Conservation (phyloP, 2,329 filamentous ascomycete species). For the Clonostachys rhizophaga region DNA sequence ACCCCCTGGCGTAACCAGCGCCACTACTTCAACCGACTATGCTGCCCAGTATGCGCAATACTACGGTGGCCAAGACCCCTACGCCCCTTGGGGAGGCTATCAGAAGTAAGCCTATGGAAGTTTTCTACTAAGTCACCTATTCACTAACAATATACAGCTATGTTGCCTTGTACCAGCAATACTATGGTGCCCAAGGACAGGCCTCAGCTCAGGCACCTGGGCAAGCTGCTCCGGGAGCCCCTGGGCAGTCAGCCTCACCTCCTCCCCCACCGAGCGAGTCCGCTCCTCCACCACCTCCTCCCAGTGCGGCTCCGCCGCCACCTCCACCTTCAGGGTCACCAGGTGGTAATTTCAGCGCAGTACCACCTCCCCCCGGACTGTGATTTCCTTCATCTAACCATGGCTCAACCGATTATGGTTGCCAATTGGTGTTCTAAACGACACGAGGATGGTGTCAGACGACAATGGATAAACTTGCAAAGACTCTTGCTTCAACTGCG, state of each 20-base stretch:
- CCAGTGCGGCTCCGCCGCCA: conserved; percentile 44
- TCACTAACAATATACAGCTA: conserved; percentile 36
- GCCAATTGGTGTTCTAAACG: background rate
- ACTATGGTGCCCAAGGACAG: conserved; percentile 42
- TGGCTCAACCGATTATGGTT: background rate
- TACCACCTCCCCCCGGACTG: conserved; percentile 56
- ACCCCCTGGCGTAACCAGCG: conserved; percentile 17
- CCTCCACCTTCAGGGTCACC: conserved; percentile 37
- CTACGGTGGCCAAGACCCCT: conserved; percentile 72
- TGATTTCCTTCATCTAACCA: conserved; percentile 12
- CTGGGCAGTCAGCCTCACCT: conserved; percentile 42
- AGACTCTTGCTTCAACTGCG: no score
- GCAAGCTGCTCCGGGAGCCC: conserved; percentile 11
- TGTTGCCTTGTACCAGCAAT: conserved; percentile 70
- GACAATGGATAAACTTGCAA: background rate
- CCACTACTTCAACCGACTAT: conserved; percentile 51
- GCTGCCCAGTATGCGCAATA: conserved; percentile 81
- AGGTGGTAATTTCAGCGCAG: conserved; percentile 41
- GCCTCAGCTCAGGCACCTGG: conserved; percentile 11
- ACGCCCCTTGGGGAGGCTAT: conserved; percentile 88
- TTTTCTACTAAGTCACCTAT: background rate
- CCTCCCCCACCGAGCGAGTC: conserved; percentile 55
- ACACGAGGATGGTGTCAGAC: background rate
- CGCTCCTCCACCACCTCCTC: conserved; percentile 60
- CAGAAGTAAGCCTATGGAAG: conserved; percentile 49